Base-by-base conservation (phyloP, 371 early-diverging fungal genomes). In the Smittium culicis region DNA sequence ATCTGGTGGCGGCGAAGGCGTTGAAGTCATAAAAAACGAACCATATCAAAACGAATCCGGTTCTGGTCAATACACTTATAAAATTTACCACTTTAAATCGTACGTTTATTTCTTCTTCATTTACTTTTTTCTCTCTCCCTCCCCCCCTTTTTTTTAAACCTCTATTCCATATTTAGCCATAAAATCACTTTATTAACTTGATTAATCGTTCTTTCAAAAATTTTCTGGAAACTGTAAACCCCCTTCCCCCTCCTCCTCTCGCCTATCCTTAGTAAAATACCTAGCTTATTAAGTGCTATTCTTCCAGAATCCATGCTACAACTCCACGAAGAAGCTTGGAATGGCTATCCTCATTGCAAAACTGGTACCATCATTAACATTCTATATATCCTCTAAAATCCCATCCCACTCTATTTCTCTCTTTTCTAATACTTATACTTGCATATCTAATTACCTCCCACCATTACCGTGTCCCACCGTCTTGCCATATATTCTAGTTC, bases 241-340 rank as follows among this genome's bases (percentile, higher is more conserved):
- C n/a, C n/a, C n/a, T n/a, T n/a, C n/a, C n/a, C n/a, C n/a, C n/a
- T n/a, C n/a, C n/a, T n/a, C n/a, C n/a, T n/a, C n/a, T n/a, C n/a
- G 5, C 45, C 20, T 45, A 20, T 45, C 20, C 11, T 20, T 69
- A 85, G 85, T 64, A 80, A 81, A 69, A 78, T 86, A 1, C 88
- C 88, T 0, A 57, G 79, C 1, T 74, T 81, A 69, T 78, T 88
- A 30, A 79, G 83, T 58, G 77, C 79, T 8, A 32, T 88, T 45
- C 79, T 81, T 34, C 87, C 88, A 25, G 79, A 79, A 56, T 84
- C 83, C 16, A 77, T 86, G 2, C 79, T 87, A 65, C 81, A 82
- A 58, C 75, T 87, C 54, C 82, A 86, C 72, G 88, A 88, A 68
- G 84, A 84, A 71, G 90, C 90, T 56, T 89, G 90, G 90, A 89